A percentile compares a stretch with the other conserved stretches of the same genome.
Conservation (phyloP, 2,329 filamentous ascomycete genomes). For the Orbilia brochopaga region DNA sequence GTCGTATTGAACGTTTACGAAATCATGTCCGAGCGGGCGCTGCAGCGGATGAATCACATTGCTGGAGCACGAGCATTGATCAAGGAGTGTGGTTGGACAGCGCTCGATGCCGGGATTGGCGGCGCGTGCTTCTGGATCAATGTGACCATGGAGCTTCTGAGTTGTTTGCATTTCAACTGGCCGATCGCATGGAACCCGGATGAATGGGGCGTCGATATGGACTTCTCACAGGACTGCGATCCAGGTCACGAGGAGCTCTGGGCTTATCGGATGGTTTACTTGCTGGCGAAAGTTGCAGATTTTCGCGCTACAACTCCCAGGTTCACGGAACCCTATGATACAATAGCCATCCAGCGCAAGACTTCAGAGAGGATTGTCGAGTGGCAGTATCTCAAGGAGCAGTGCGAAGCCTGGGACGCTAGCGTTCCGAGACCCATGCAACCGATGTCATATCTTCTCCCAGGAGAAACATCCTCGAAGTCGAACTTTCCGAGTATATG, state of each 20-base stretch:
- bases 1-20: conserved; percentile 91
- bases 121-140: conserved; percentile 94
- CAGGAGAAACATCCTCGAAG: conserved; percentile 70
- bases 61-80: conserved; percentile 83
- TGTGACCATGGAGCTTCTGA: conserved; percentile 86
- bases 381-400: conserved; percentile 79
- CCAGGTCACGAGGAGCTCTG: conserved; percentile 74
- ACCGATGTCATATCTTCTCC: conserved; percentile 76
- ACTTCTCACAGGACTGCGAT: conserved; percentile 67
- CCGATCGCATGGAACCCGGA: conserved; percentile 86
- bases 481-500: conserved; percentile 87
- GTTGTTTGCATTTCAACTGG: conserved; percentile 86
- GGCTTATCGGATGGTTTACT: conserved; percentile 87
- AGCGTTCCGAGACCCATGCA: conserved; percentile 84
- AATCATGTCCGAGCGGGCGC: conserved; percentile 81
- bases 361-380: conserved; percentile 64
- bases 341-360: conserved; percentile 62
- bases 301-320: conserved; percentile 71
- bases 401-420: conserved; percentile 82
- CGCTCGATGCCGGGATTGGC: conserved; percentile 76
- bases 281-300: conserved; percentile 84
- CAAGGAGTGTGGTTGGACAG: conserved; percentile 88
- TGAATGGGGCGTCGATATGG: conserved; percentile 84
- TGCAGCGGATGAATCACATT: conserved; percentile 86
- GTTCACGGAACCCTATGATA: conserved; percentile 55